Evolutionary conservation across 2,329 filamentous ascomycete genomes (phyloP).

Genomic region (Biscogniauxia sp.): DNA sequence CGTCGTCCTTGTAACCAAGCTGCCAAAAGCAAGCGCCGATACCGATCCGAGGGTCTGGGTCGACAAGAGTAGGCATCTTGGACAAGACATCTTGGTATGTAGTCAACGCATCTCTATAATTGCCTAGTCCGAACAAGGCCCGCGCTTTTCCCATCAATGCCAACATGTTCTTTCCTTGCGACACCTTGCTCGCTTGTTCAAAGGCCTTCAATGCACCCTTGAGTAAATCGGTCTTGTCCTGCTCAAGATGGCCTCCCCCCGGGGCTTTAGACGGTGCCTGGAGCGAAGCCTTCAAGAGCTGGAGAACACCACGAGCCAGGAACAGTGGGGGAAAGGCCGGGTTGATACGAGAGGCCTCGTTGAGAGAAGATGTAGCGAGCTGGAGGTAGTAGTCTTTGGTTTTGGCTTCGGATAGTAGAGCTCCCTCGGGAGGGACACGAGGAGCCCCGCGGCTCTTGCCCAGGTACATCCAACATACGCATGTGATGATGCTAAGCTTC

Average conservation of each 20-base stretch:
- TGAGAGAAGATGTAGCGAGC: slow-evolving; percentile 84
- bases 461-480: slow-evolving; percentile 87
- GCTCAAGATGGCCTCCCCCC: slow-evolving; percentile 61
- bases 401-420: slow-evolving; percentile 67
- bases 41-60: slow-evolving; percentile 93
- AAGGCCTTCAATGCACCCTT: slow-evolving; percentile 89
- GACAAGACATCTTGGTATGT: slow-evolving; percentile 83
- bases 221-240: slow-evolving; percentile 74
- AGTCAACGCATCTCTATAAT: slow-evolving; percentile 78
- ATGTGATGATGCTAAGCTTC: slow-evolving; percentile 79
- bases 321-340: slow-evolving; percentile 89
- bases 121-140: slow-evolving; percentile 80
- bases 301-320: slow-evolving; percentile 84
- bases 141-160: slow-evolving; percentile 87
- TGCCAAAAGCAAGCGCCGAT: slow-evolving; percentile 98
- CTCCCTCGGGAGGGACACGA: slow-evolving; percentile 59
- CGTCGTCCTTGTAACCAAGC: slow-evolving; percentile 89
- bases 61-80: slow-evolving; percentile 81
- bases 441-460: slow-evolving; percentile 83
- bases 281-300: slow-evolving; percentile 82
- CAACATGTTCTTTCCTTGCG: slow-evolving; percentile 84
- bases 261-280: slow-evolving; percentile 70
- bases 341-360: slow-evolving; percentile 93
- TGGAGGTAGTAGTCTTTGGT: slow-evolving; percentile 94
- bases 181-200: slow-evolving; percentile 86